phyloP scores from a whole-genome alignment of 345 rosid species.

The Atalantia buxifolia region DNA sequence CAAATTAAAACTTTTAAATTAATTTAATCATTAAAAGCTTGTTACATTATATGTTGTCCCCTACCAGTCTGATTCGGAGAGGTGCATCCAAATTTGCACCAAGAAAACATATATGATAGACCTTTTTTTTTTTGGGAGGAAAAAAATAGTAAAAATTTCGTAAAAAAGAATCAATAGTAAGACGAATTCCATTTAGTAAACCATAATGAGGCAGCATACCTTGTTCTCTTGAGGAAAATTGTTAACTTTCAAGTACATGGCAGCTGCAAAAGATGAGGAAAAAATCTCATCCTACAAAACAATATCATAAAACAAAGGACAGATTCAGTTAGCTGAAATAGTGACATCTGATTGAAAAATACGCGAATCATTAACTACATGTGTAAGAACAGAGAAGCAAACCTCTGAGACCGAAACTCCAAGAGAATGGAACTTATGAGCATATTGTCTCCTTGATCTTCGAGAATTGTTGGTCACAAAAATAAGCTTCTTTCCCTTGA shows the following conservation, averaged over 20 bases:
- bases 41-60: no score
- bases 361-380: background rate
- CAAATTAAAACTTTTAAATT: background rate
- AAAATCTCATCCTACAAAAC: conserved; percentile 75
- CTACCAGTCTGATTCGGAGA: background rate
- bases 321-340: background rate
- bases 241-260: conserved; percentile 80
- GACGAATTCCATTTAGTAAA: background rate
- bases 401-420: conserved; percentile 82
- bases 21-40: background rate
- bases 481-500: conserved; percentile 82
- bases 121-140: no score
- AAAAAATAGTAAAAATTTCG: no score
- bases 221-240: conserved; percentile 71
- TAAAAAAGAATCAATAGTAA: background rate
- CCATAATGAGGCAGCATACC: conserved; percentile 30
- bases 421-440: conserved; percentile 62
- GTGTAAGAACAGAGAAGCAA: background rate
- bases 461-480: conserved; percentile 87
- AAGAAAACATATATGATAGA: background rate
- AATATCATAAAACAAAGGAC: background rate
- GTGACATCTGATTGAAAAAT: background rate
- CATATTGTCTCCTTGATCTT: conserved; percentile 73
- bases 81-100: background rate
- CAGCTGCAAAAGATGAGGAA: conserved; percentile 89